Base-by-base conservation (phyloP, 495 filamentous ascomycete genomes). In the Penicillium flavigenum region DNA sequence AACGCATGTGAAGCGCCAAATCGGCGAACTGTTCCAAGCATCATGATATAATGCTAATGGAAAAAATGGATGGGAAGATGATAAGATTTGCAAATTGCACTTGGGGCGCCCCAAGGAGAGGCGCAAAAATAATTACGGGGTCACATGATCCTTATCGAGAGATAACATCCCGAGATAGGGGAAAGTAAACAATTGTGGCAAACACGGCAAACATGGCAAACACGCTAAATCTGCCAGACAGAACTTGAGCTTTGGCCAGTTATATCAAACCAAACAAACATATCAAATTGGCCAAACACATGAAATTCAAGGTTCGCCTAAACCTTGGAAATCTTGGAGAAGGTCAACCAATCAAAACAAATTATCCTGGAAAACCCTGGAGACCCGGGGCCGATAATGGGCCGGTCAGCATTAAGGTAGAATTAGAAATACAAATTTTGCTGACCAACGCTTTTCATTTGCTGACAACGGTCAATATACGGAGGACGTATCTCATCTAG, bases 21-120 rank as follows among this genome's bases (percentile, higher is more conserved):
- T 51, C 74, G 73, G 63, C 75, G 76, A 65, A 77, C 59, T 62
- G 71, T 73, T 61, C 67, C 64, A 62, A 77, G 62, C 76, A 79
- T 79, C 49, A 60, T 72, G 61, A 54, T 16, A 53, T 32, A 24
- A 59, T 55, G 53, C 27, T 26, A 36, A 41, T 20, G 29, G 17
- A 51, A 34, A 54, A 20, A 22, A 1, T 34, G 24, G 20, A 31
- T 32, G 11, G 29, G 38, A n/a, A 27, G 24, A 55, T 47, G 54
- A 58, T 58, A 46, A 49, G 45, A 51, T 11, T 11, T 43, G 12
- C 17, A 50, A 47, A 42, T 16, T 45, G 51, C 46, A 47, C 57
- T 38, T 14, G 22, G 58, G 54, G 54, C 46, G 46, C 27, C 34
- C 26, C 38, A 32, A 50, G 54, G 36, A 57, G 54, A 32, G 43